Conservation (phyloP, 495 filamentous ascomycete genomes). For the Barbatosphaeria neglecta region DNA sequence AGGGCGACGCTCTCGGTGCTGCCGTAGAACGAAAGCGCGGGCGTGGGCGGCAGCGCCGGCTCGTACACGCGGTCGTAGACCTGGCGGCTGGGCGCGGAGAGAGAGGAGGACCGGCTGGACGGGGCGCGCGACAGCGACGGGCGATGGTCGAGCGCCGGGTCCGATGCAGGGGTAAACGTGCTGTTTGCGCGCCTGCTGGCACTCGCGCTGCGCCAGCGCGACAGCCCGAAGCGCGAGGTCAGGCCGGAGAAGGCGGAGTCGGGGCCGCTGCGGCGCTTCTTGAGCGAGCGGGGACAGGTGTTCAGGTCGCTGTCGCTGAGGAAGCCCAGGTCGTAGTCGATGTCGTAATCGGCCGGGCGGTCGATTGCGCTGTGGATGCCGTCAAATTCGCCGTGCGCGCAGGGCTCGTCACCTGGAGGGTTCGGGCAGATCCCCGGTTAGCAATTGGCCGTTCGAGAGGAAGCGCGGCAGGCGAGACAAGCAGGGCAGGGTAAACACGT, state of each 20-base stretch:
- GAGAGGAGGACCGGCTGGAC: slow-evolving; percentile 60
- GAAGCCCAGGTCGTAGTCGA: slow-evolving; percentile 51
- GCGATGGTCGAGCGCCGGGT: slow-evolving; percentile 30
- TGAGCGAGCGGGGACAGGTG: slow-evolving; percentile 36
- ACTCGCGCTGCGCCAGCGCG: slow-evolving; percentile 40
- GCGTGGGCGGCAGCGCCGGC: slow-evolving; percentile 48
- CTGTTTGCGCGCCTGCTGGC: slow-evolving; percentile 39
- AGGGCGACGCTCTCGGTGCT: slow-evolving; percentile 36
- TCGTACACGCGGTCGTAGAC: slow-evolving; percentile 39
- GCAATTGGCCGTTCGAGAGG: not conserved
- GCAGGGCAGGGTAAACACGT: slow-evolving; percentile 11
- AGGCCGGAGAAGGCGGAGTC: slow-evolving; percentile 52
- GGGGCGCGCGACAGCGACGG: slow-evolving; percentile 28
- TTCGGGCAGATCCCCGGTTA: slow-evolving; percentile 3
- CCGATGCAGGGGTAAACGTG: slow-evolving; percentile 35
- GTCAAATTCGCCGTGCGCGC: slow-evolving; percentile 26
- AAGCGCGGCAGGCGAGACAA: not conserved
- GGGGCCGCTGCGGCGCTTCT: slow-evolving; percentile 47
- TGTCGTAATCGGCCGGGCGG: slow-evolving; percentile 17
- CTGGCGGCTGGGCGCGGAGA: slow-evolving; percentile 45
- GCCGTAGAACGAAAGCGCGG: slow-evolving; percentile 54
- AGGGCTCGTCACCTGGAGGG: slow-evolving; percentile 29
- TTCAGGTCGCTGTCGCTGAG: slow-evolving; percentile 49
- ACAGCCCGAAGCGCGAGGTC: slow-evolving; percentile 56
- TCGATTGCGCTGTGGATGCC: slow-evolving; percentile 24